Base-by-base conservation (phyloP, 352 stramenopile genomes). In the Pythium brassicae region DNA sequence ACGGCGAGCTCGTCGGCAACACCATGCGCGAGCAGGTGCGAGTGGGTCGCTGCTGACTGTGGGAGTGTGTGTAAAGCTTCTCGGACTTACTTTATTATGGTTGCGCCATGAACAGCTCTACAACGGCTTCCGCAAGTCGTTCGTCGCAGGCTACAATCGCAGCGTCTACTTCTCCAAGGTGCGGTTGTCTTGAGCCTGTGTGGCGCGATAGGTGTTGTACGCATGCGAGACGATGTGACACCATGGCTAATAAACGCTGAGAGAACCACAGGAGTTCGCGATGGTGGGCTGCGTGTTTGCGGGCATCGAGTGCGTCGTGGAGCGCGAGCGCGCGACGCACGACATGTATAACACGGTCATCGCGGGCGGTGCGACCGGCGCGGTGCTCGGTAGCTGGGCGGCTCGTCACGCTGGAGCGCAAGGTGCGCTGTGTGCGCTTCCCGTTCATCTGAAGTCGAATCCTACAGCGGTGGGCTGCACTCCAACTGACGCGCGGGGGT, bases 151-250 rank as follows among this genome's bases (percentile, higher is more conserved):
- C 26, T 94, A 88, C 63, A 64, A 76, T 49, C 83, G 86, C 59
- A 95, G 86, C 63, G 58, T 92, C 48, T 94, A 95, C 79, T 95
- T 92, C 51, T 83, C 83, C 63, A 91, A 89, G 75, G 84, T 75
- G 70, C 20, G 29, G 27, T 22, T 14, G n/a, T n/a, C n/a, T n/a
- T n/a, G n/a, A n/a, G n/a, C n/a, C 7, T 4, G 6, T 43, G 14
- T 23, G 14, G 5, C 55, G 3, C 53, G 51, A 44, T 50, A 12
- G 39, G n/a, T n/a, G n/a, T n/a, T n/a, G n/a, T n/a, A n/a, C n/a
- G n/a, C n/a, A n/a, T n/a, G n/a, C n/a, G n/a, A n/a, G n/a, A n/a
- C n/a, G n/a, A n/a, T n/a, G n/a, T n/a, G n/a, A n/a, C n/a, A n/a
- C 1, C 32, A 8, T 37, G 32, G 14, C 5, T 37, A 37, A 37